A percentile compares a stretch with the other conserved stretches of the same genome.
phyloP scores from a whole-genome alignment of 306 rosid genomes.

The Vicia sativa region DNA sequence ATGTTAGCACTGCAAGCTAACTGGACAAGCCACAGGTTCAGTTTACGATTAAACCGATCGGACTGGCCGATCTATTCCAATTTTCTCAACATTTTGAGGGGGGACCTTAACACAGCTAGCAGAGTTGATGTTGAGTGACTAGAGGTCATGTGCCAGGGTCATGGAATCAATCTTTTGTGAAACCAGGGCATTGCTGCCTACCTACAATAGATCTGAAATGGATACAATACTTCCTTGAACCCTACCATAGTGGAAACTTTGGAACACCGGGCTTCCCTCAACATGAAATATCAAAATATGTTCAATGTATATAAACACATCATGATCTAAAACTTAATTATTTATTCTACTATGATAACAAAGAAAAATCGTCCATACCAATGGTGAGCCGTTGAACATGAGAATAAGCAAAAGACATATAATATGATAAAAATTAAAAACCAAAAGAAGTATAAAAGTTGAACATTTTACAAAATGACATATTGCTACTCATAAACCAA shows the following conservation, averaged over 20 bases:
- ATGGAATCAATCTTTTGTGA: background rate
- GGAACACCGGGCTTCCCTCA: background rate
- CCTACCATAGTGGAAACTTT: constrained; percentile 4
- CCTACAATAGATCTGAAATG: background rate
- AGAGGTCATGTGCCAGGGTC: background rate
- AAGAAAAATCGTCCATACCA: constrained; percentile 10
- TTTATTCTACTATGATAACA: background rate
- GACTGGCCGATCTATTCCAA: background rate
- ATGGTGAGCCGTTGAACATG: constrained; percentile 10
- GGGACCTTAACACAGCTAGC: background rate
- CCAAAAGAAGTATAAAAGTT: constrained; percentile 5
- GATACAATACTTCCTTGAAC: background rate
- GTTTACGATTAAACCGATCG: background rate
- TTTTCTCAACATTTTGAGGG: background rate
- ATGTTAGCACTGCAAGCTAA: background rate
- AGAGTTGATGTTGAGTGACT: background rate
- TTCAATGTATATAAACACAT: background rate
- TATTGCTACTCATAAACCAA: constrained; percentile 37
- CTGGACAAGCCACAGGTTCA: background rate
- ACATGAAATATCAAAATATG: constrained; percentile 17
- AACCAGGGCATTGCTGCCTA: background rate
- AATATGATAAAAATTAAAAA: constrained; percentile 12
- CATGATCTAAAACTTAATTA: background rate
- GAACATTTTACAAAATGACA: constrained; percentile 30
- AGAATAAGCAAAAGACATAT: constrained; percentile 20